These are phyloP conservation scores for Coelastrella sp. DNA, from an alignment of 139 green algal species.

Conservation along the genomic window DNA sequence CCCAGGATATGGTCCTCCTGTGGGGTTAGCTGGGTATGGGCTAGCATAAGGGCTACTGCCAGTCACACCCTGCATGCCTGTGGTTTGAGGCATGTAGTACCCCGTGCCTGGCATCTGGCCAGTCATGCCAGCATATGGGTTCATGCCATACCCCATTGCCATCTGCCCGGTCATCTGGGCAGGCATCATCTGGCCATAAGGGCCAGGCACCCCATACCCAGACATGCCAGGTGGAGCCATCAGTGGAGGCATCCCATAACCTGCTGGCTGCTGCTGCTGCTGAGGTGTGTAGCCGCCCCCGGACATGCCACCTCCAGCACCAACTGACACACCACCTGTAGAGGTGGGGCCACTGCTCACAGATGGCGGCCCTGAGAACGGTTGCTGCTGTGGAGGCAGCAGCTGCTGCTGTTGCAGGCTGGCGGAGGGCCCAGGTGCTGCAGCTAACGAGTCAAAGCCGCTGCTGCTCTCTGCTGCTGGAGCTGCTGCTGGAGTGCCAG, in stretches of 20 bases:
- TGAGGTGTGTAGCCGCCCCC: not conserved
- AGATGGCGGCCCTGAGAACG: not conserved
- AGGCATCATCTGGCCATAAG: not conserved
- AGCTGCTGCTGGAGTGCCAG: not conserved
- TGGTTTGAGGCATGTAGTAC: slow-evolving; percentile 3
- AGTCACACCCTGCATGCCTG: not conserved
- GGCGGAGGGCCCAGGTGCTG: not conserved
- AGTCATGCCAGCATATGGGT: slow-evolving; percentile 1
- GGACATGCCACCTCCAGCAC: not conserved
- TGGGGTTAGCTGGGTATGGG: not conserved
- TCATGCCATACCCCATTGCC: slow-evolving; percentile 16
- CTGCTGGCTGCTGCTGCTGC: not conserved
- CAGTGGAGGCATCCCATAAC: not conserved
- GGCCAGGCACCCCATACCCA: not conserved
- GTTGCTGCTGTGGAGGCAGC: not conserved
- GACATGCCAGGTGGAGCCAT: slow-evolving; percentile 5
- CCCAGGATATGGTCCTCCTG: not conserved
- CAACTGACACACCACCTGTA: not conserved
- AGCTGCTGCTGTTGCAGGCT: slow-evolving; percentile 21
- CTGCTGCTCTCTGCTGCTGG: slow-evolving; percentile 7
- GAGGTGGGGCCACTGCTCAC: not conserved
- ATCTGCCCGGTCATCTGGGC: not conserved
- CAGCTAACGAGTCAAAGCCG: not conserved
- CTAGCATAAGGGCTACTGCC: not conserved
- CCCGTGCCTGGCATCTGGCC: slow-evolving; percentile 14